Base-by-base conservation (phyloP, 2,329 filamentous ascomycete species). In the Ophiostoma piceae region DNA sequence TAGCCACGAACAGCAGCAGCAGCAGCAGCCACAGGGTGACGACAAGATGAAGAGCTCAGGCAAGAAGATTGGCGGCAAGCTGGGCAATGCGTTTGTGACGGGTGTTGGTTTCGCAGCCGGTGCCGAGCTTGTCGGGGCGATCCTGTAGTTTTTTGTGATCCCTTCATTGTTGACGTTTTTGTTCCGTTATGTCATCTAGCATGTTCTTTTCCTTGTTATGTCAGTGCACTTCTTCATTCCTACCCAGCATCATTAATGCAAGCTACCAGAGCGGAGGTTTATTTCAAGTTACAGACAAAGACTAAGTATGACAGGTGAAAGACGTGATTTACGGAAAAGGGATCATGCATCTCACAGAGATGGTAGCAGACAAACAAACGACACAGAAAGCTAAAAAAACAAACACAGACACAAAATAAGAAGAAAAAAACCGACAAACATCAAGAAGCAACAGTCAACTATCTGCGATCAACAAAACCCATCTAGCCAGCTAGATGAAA, bases 61-160 rank as follows among this genome's bases (percentile, higher is more conserved):
- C 70, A 97, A 97, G 88, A 97, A 97, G 82, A 91, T 97, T 80
- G 94, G 94, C 74, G 96, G 96, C 87, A 98, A 97, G 84, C 79
- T 94, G 76, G 94, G 94, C 7, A 88, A 89, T 75, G 84, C 85
- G 64, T 92, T 93, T 37, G 92, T 97, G 74, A 96, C 96, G 76
- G 94, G 94, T 79, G 94, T 94, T 66, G 94, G 94, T 79, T 94
- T 94, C 67, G 95, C 92, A 1, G 90, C 97, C 73, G 94, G 94
- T 77, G 87, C 90, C 74, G 95, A 96, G 77, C 88, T 97, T 77
- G 92, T 97, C 74, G 95, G 96, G 80, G 88, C 90, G 73, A 96
- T 96, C 75, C 95, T 97, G 79, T 96, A 88, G 81, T 71, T 43
- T 62, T 68, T 39, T 35, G n/a, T 69, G 65, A 70, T 70, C 62